Base-by-base conservation (phyloP, 192 early-diverging fungal genomes). In the Haplosporangium gracile region DNA sequence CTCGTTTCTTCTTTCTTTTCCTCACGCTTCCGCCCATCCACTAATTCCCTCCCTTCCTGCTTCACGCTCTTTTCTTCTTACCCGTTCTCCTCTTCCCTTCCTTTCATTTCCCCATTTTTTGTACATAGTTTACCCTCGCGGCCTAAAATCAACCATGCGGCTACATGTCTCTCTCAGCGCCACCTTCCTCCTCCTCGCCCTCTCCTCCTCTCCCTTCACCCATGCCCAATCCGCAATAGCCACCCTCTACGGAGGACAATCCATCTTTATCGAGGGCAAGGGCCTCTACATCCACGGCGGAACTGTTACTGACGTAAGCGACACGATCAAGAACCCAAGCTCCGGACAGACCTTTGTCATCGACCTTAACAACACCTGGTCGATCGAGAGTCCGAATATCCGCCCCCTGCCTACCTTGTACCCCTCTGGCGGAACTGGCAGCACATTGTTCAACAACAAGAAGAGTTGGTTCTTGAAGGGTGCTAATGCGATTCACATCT, bases 321-420 rank as follows among this genome's bases (percentile, higher is more conserved):
- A 26, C 26, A 65, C 60, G 3, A 15, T 16, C 18, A 47, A 36
- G 45, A 15, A 9, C 26, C 29, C 60, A 2, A 13, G 3, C 24
- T 65, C 60, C 29, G 60, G 60, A 34, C 60, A 65, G 60, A 65
- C 60, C 60, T 65, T 65, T 65, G 60, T 65, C 26, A 65, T 65
- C 2, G 11, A 32, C 60, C 26, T 65, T 29, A 65, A 65, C 29
- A 65, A 15, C 11, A 65, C 60, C 60, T 65, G 60, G 60, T 15
- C n/a, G 10, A 29, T 29, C 13, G 26, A 65, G 8, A 65, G 26
- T 10, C 60, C 60, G 1, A 34, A 29, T 15, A 32, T 65, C 60
- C 60, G 60, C 0, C 60, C 29, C 9, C 26, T 65, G 10, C n/a
- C 60, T 5, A 65, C n/a, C 2, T 1, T 32, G 60, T 65, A 65